Evolutionary conservation across 1,284 basidiomycete species (phyloP), one percentile per base, ranked within the genome.

Genomic region (Leccinum olivaceoglutinosum): DNA sequence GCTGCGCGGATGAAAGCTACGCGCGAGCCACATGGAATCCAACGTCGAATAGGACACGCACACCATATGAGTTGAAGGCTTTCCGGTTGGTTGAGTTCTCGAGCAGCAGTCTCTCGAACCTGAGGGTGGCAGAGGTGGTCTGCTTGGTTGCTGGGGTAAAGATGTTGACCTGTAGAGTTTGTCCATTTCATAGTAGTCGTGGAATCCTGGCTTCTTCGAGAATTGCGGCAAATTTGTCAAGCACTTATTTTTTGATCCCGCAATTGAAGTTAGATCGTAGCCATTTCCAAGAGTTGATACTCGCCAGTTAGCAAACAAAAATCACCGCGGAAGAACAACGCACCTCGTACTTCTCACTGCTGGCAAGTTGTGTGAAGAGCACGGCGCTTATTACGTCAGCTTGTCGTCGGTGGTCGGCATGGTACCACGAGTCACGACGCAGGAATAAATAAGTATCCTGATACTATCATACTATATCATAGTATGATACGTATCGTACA

Each of bases 21-120:
- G 62, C 66, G 64, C 72, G 51, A 64, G 68, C 55, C 49, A 69
- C 61, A 66, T 56, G 62, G 61, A n/a, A 58, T 53, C 53, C 18
- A 62, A 49, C 58, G 39, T 51, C 2, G 34, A 61, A 60, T 59
- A 62, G 59, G 39, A 41, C 25, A 78, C 93, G 78, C 77, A 97
- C 96, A 75, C 99, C 97, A 76, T 98, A 99, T 3, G 95, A 98
- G 65, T 87, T 89, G 78, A 93, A 99, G 65, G 96, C 90, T 81
- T 98, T 99, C 72, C 97, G 84, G 75, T 97, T 99, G 58, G 96
- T 99, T 64, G 96, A 97, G 76, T 98, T 98, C 79, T 99, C 97
- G 71, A 99, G 81, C 61, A 99, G 80, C 57, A 99, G 79, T 62
- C 93, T 85, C 76, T 94, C 88, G 69, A 99, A 96, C 68, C 88